Evolutionary conservation across 768 basidiomycete genomes (phyloP).

Genomic region (Ramaria sp.): DNA sequence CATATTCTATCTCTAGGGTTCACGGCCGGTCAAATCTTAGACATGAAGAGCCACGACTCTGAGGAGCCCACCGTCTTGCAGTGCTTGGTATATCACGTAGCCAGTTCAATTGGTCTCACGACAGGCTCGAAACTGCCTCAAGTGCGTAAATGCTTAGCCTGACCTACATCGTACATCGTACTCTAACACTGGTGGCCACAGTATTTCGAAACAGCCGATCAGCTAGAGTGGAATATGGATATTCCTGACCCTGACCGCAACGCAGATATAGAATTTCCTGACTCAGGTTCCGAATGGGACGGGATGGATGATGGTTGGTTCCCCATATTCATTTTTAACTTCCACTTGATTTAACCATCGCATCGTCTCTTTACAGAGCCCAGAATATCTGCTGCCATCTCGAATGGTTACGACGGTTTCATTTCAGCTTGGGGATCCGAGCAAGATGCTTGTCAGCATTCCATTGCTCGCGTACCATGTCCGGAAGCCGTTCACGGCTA

Average conservation of each 20-base stretch:
- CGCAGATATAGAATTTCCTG: background rate
- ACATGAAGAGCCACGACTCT: constrained; percentile 7
- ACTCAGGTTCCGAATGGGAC: constrained; percentile 6
- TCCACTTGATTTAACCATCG: background rate
- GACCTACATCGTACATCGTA: background rate
- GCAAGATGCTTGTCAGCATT: background rate
- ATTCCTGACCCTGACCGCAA: background rate
- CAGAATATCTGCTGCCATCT: background rate
- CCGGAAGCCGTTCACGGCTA: background rate
- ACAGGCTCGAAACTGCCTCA: background rate
- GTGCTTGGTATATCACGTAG: constrained; percentile 17
- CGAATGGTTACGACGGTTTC: background rate
- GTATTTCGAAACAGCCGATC: background rate
- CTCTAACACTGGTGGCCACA: background rate
- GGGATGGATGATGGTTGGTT: constrained; percentile 4
- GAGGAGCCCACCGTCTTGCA: constrained; percentile 16
- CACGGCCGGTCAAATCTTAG: constrained; percentile 14
- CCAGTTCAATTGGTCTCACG: constrained; percentile 13
- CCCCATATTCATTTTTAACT: background rate
- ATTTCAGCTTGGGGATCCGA: background rate
- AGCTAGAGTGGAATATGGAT: background rate
- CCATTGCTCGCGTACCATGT: background rate
- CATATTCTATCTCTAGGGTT: constrained; percentile 10
- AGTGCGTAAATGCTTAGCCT: background rate
- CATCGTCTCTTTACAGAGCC: background rate